Evolutionary conservation across 2,329 filamentous ascomycete genomes (phyloP).

Genomic region (Fusarium pseudonygamai): DNA sequence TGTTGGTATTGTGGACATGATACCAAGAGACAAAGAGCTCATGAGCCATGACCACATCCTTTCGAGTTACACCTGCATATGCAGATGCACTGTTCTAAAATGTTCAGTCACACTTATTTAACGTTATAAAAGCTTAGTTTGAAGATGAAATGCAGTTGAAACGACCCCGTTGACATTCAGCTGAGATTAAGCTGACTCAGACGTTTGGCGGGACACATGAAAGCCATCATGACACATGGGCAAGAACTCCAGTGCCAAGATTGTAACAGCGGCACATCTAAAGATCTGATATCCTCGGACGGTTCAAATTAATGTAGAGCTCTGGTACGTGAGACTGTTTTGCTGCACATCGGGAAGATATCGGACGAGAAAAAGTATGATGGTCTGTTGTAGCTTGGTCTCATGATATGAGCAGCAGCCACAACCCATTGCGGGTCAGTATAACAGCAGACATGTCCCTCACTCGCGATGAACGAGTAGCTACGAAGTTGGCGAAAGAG

Average conservation of each 20-base stretch:
- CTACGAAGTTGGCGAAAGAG: accelerated
- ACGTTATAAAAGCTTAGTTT: accelerated
- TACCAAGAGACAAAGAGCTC: background rate
- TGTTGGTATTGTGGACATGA: background rate
- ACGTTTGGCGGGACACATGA: background rate
- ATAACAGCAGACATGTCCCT: accelerated
- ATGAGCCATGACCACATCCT: background rate
- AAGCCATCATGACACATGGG: background rate
- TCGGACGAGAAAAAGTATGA: background rate
- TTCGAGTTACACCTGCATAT: background rate
- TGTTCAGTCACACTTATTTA: accelerated
- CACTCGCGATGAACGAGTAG: accelerated
- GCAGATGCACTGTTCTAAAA: accelerated
- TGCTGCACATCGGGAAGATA: accelerated
- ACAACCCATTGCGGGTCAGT: background rate
- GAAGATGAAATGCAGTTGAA: accelerated
- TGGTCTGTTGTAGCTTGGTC: background rate
- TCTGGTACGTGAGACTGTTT: accelerated
- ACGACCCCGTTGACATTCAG: accelerated
- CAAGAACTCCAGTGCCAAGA: accelerated
- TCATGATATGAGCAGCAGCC: background rate
- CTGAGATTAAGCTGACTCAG: background rate
- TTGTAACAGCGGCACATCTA: accelerated
- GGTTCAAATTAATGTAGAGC: accelerated
- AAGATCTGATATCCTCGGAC: accelerated